phyloP scores from a whole-genome alignment of 208 protist species.

The Leishmania tropica region DNA sequence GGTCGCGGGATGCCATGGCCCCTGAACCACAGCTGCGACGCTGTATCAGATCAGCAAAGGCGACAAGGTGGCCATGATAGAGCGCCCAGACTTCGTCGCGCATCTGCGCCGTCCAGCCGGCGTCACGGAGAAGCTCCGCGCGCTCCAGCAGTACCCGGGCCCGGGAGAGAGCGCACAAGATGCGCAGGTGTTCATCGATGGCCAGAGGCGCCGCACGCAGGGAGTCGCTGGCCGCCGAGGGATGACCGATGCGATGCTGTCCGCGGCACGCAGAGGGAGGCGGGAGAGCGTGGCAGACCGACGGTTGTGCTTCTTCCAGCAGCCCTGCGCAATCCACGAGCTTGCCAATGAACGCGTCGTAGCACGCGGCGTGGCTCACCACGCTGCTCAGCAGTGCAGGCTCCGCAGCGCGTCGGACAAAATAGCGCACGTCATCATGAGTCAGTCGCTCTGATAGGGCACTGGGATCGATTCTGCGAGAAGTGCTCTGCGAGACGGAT shows the following conservation, averaged over 20 bases:
- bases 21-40: neutral
- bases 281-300: constrained; percentile 9
- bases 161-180: constrained; percentile 48
- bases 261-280: constrained; percentile 25
- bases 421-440: constrained; percentile 17
- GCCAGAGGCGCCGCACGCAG: constrained; percentile 10
- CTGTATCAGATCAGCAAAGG: constrained; percentile 34
- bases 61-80: constrained; percentile 57
- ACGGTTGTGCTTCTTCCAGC: constrained; percentile 16
- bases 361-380: constrained; percentile 17
- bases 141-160: constrained; percentile 57
- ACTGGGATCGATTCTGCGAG: neutral
- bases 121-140: constrained; percentile 6
- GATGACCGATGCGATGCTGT: constrained; percentile 1
- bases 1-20: neutral
- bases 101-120: constrained; percentile 34
- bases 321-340: constrained; percentile 18
- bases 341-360: constrained; percentile 16
- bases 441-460: constrained; percentile 12
- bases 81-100: constrained; percentile 63
- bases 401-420: constrained; percentile 16
- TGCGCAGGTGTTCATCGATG: constrained; percentile 36
- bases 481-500: neutral
- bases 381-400: constrained; percentile 10
- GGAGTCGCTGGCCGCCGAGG: neutral